These are phyloP conservation scores for Pseudisothecium myosuroides DNA, from an alignment of 225 moss, liverwort and hornwort species.

Conservation along the genomic window DNA sequence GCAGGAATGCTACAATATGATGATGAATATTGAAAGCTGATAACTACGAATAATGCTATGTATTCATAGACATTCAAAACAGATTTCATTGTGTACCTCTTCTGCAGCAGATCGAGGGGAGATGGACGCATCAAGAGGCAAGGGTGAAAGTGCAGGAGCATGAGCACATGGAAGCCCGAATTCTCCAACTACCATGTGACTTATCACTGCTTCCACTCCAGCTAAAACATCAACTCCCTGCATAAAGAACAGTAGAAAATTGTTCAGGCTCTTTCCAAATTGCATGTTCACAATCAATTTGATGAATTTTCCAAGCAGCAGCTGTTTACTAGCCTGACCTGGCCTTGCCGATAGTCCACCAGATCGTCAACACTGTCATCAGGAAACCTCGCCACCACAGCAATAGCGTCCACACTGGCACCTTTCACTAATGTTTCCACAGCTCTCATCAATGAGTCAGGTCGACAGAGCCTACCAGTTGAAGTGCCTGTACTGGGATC, in stretches of 20 bases:
- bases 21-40: not conserved
- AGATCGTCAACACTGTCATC: constrained; percentile 76
- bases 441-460: constrained; percentile 79
- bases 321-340: constrained; percentile 21
- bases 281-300: not conserved
- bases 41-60: not conserved
- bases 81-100: constrained; percentile 32
- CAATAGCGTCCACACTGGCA: constrained; percentile 71
- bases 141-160: constrained; percentile 72
- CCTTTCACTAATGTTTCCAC: constrained; percentile 50
- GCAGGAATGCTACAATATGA: not conserved
- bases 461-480: constrained; percentile 70
- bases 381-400: constrained; percentile 85
- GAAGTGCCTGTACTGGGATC: constrained; percentile 66
- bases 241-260: not conserved
- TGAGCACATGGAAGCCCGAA: constrained; percentile 84
- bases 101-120: constrained; percentile 92
- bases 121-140: constrained; percentile 71
- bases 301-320: not conserved
- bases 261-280: not conserved
- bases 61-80: not conserved
- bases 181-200: constrained; percentile 80
- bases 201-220: constrained; percentile 93
- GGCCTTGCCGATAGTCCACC: constrained; percentile 82
- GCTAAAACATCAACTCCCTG: constrained; percentile 92